Evolutionary conservation across 306 rosid genomes (phyloP).

Genomic region (Geum urbanum): DNA sequence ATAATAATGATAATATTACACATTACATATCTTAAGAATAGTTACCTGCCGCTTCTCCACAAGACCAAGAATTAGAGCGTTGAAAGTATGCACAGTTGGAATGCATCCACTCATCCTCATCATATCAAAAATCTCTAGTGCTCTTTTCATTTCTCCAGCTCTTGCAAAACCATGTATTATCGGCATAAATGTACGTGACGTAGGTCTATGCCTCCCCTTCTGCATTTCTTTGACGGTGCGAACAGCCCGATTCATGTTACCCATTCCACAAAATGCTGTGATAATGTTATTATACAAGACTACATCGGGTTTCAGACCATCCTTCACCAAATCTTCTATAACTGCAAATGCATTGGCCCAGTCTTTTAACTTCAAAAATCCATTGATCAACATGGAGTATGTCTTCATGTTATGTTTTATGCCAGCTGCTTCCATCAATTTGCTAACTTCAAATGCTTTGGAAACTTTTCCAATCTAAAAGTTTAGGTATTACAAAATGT

Average conservation of each 20-base stretch:
- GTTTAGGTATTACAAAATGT: constrained; percentile 4
- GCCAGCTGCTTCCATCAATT: constrained; percentile 64
- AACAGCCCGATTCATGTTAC: constrained; percentile 87
- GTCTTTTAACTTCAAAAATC: constrained; percentile 82
- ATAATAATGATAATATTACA: not conserved
- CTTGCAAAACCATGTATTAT: constrained; percentile 89
- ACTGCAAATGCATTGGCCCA: constrained; percentile 94
- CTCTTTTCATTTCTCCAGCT: constrained; percentile 72
- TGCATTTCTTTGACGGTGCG: constrained; percentile 80
- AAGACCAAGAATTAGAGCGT: constrained; percentile 93
- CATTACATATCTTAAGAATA: constrained; percentile 8
- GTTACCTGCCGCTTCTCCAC: constrained; percentile 90
- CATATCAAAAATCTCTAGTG: constrained; percentile 82
- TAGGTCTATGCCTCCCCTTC: constrained; percentile 69
- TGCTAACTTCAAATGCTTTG: constrained; percentile 75
- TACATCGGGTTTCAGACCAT: constrained; percentile 84
- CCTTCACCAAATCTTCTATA: constrained; percentile 68
- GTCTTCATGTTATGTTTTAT: constrained; percentile 92
- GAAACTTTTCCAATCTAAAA: constrained; percentile 89
- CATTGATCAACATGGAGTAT: constrained; percentile 92
- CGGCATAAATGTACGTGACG: constrained; percentile 87
- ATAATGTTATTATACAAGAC: constrained; percentile 83
- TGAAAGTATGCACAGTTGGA: constrained; percentile 91
- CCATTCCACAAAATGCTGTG: constrained; percentile 90
- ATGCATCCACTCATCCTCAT: constrained; percentile 94